Conservation (phyloP, 1,139 yeast species). For the Kluyveromyces marxianus region DNA sequence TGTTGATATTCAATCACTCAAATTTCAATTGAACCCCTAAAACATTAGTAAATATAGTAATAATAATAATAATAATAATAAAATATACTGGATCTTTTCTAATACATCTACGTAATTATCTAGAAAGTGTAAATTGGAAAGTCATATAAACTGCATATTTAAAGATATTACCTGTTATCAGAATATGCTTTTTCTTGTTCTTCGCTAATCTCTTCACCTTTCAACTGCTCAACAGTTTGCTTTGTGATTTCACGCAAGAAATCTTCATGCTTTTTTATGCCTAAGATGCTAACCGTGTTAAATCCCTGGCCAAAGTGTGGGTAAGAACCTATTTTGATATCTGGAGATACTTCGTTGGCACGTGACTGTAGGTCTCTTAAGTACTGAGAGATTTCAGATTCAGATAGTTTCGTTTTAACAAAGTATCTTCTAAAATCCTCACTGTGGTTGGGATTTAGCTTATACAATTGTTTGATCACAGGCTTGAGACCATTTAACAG, state of each 20-base stretch:
- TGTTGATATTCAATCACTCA: neutral
- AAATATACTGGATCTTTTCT: too few relatives aligned
- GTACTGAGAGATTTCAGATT: constrained; percentile 63
- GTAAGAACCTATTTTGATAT: constrained; percentile 71
- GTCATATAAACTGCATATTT: too few relatives aligned
- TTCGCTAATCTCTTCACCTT: constrained; percentile 48
- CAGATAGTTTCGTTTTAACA: constrained; percentile 54
- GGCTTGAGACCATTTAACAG: constrained; percentile 39
- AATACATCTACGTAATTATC: too few relatives aligned
- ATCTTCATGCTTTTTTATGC: constrained; percentile 36
- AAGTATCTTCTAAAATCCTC: constrained; percentile 41
- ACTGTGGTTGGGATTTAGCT: constrained; percentile 16
- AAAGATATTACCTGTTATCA: constrained; percentile 12
- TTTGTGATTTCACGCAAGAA: constrained; percentile 41
- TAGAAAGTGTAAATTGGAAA: too few relatives aligned
- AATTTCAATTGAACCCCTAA: neutral
- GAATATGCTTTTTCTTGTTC: constrained; percentile 44
- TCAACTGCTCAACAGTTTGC: constrained; percentile 38
- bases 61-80: too few relatives aligned
- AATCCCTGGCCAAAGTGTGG: constrained; percentile 63
- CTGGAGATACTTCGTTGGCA: constrained; percentile 33
- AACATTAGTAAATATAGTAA: neutral
- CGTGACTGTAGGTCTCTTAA: constrained; percentile 45
- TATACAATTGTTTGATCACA: constrained; percentile 21
- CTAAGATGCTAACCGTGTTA: constrained; percentile 67